Evolutionary conservation across 2,329 filamentous ascomycete genomes (phyloP).

Genomic region (Rasamsonia emersonii): DNA sequence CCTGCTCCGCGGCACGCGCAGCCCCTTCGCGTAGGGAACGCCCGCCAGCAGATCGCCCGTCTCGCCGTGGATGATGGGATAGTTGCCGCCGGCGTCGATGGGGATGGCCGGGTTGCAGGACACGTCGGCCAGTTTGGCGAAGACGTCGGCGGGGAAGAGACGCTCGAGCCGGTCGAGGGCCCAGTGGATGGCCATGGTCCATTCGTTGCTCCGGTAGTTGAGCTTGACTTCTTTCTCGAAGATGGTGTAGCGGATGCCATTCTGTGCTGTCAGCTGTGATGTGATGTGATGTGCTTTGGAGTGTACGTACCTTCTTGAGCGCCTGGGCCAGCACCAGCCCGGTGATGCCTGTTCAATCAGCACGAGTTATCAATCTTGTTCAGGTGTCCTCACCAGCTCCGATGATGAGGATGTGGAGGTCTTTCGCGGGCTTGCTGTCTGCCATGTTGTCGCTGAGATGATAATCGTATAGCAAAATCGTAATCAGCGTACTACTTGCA

Average conservation of each 20-base stretch:
- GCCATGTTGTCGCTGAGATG: too few species aligned
- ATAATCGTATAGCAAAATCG: too few species aligned
- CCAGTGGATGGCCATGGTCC: constrained; percentile 21
- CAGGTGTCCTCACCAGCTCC: too few species aligned
- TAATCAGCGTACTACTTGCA: too few species aligned
- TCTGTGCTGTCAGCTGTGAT: too few species aligned
- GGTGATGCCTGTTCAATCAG: too few species aligned
- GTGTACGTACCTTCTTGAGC: too few species aligned
- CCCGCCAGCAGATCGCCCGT: constrained; percentile 14
- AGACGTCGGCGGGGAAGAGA: constrained; percentile 12
- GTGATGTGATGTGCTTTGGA: too few species aligned
- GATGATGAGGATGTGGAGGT: too few species aligned
- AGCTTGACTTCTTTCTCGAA: constrained; percentile 15
- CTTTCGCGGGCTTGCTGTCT: too few species aligned
- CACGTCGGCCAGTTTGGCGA: constrained; percentile 11
- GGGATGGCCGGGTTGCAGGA: constrained; percentile 15
- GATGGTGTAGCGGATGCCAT: constrained; percentile 14
- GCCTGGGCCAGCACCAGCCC: too few species aligned
- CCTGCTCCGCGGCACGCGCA: constrained; percentile 16
- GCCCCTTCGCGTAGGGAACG: constrained; percentile 8
- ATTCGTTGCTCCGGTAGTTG: constrained; percentile 17
- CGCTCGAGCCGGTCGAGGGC: constrained; percentile 11
- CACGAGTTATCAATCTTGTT: too few species aligned
- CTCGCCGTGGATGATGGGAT: constrained; percentile 15
- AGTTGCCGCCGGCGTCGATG: constrained; percentile 11